Base-by-base conservation (phyloP, 176 grass and related monocot genomes). In the Aegilops sharonensis region DNA sequence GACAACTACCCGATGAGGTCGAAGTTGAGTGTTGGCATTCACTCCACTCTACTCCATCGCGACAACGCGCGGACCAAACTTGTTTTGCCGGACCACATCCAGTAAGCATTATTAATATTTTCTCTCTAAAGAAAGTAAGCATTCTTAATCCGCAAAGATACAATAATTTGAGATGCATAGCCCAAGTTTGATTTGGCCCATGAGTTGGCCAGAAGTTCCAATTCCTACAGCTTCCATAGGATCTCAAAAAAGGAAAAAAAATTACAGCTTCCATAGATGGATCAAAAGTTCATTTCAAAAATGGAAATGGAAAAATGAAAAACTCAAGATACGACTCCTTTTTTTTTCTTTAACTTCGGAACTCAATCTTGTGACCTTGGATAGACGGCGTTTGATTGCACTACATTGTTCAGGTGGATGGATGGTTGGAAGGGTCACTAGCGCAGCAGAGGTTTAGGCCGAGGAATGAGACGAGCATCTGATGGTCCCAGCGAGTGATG, bases 391-490 rank as follows among this genome's bases (percentile, higher is more conserved):
- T 30, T 30, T 40, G 8, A 15, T 50, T 75, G 42, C 42, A 18
- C 29, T 25, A 24, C 37, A 15, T 73, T 29, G 71, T 5, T 75
- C 43, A 30, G 23, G 43, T 29, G 24, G 24, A 48, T 75, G 42
- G 7, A 18, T 75, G 13, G 13, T 15, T 8, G 23, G 42, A 75
- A 8, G 42, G 12, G 27, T 52, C 72, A 5, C 18, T 12, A 72
- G 35, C 37, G 5, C 3, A 32, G 27, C 2, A 40, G 12, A 87
- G 71, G 30, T 81, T 87, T 27, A 84, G 54, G 27, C 87, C 84
- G 2, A 86, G 54, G 43, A 85, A 89, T 62, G 72, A 79, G 18
- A 77, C 77, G 37, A 90, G 66, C 47, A 91, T 34, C 37, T 95
- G 90, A 2, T 7, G 17, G 25, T 76, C 73, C 25, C 3, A 21